These are phyloP conservation scores for Cavenderia fasciculata DNA, from an alignment of 78 protist species.

Conservation along the genomic window DNA sequence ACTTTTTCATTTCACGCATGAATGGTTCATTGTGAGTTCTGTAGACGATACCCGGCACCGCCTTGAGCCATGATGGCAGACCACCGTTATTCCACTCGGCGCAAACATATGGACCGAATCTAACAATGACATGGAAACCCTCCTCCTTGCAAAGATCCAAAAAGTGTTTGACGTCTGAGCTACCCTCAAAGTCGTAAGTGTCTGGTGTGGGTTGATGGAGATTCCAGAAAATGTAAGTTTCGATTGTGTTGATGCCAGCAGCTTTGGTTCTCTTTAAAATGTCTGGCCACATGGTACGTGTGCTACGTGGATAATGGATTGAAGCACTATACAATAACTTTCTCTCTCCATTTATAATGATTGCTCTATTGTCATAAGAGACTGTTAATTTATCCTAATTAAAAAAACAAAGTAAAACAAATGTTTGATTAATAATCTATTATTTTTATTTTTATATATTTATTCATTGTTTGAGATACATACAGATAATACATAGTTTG, in stretches of 20 bases:
- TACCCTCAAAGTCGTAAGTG: conserved; percentile 10
- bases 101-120: conserved; percentile 86
- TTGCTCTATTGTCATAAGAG: background rate
- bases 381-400: too few species aligned
- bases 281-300: conserved; percentile 61
- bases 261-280: conserved; percentile 29
- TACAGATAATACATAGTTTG: too few species aligned
- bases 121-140: conserved; percentile 44
- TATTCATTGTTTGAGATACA: too few species aligned
- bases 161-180: background rate
- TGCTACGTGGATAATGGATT: conserved; percentile 25
- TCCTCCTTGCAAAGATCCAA: background rate
- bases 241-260: conserved; percentile 59
- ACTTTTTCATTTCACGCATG: conserved; percentile 43
- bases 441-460: too few species aligned
- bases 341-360: background rate
- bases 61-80: conserved; percentile 70
- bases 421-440: too few species aligned
- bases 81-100: conserved; percentile 86
- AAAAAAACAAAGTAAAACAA: too few species aligned
- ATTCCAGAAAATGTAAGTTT: conserved; percentile 86
- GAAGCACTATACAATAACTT: background rate
- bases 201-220: conserved; percentile 60
- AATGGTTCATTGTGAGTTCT: conserved; percentile 36
- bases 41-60: background rate